Conservation (phyloP, 2,329 filamentous ascomycete species). For the Aurifilum marmelostoma region DNA sequence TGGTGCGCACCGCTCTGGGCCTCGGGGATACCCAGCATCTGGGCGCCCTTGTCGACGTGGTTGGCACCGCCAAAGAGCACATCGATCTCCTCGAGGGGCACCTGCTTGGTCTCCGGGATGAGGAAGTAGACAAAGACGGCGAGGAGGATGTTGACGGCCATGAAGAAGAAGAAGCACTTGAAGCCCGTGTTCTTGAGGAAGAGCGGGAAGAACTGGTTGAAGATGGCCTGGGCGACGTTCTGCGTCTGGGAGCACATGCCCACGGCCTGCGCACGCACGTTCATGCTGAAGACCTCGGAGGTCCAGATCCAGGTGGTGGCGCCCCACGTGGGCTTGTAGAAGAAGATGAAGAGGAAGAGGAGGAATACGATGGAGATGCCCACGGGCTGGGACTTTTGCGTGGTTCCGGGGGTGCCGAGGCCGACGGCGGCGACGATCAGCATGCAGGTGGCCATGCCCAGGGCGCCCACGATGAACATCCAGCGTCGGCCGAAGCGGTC, state of each 20-base stretch:
- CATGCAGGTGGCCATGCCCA: conserved; percentile 74
- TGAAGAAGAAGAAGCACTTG: conserved; percentile 47
- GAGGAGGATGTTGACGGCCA: conserved; percentile 48
- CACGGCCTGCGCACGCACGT: conserved; percentile 71
- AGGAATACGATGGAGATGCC: conserved; percentile 68
- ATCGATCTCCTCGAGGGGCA: conserved; percentile 60
- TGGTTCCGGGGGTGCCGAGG: conserved; percentile 52
- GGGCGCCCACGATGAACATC: conserved; percentile 68
- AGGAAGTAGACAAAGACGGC: conserved; percentile 50
- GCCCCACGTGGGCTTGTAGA: conserved; percentile 69
- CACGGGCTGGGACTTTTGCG: conserved; percentile 58
- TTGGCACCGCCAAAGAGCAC: conserved; percentile 59
- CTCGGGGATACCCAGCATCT: conserved; percentile 42
- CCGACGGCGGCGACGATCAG: conserved; percentile 58
- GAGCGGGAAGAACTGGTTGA: conserved; percentile 70
- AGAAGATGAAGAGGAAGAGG: conserved; percentile 65
- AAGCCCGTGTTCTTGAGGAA: conserved; percentile 59
- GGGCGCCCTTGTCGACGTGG: conserved; percentile 57
- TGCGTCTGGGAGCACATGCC: conserved; percentile 63
- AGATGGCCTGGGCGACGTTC: conserved; percentile 62
- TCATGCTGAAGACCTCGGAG: conserved; percentile 68
- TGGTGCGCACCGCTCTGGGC: conserved; percentile 28
- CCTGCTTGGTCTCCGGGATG: conserved; percentile 51
- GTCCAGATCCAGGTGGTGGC: conserved; percentile 72
- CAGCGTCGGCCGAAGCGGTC: conserved; percentile 73